These are phyloP conservation scores for Lepidium didymum DNA, from an alignment of 345 rosid genomes.

Conservation along the genomic window DNA sequence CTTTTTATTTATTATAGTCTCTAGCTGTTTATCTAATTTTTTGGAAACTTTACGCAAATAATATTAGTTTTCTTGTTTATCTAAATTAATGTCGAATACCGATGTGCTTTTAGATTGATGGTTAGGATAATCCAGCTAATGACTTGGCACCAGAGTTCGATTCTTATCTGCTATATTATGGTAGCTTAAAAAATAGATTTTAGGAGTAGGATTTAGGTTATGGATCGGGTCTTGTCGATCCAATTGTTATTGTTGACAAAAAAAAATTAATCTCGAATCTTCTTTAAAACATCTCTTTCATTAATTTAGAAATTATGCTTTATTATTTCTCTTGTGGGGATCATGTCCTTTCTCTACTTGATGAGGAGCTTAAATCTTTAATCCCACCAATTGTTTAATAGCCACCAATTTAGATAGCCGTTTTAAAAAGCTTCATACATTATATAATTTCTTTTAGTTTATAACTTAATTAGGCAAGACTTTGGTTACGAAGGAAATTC, in stretches of 20 bases:
- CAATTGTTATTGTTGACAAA: too few relatives aligned
- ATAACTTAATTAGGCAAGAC: too few relatives aligned
- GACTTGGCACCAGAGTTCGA: too few relatives aligned
- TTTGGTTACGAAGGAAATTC: too few relatives aligned
- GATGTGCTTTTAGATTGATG: too few relatives aligned
- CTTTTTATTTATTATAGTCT: neutral
- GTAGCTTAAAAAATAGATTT: too few relatives aligned
- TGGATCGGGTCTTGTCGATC: too few relatives aligned
- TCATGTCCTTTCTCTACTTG: slow-evolving; percentile 1
- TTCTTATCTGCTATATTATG: too few relatives aligned
- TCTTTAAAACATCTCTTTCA: neutral
- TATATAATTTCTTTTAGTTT: too few relatives aligned
- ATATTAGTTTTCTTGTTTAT: slow-evolving; percentile 7
- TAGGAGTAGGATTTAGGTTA: too few relatives aligned
- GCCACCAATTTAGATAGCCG: slow-evolving; percentile 25
- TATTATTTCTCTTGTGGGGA: slow-evolving; percentile 1
- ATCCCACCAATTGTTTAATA: slow-evolving; percentile 5
- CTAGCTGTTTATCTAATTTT: neutral
- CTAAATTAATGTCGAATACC: too few relatives aligned
- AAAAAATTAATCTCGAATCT: neutral
- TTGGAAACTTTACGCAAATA: neutral
- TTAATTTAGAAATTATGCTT: neutral
- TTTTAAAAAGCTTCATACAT: neutral
- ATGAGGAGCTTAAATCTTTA: neutral
- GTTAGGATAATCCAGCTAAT: too few relatives aligned